Base-by-base conservation (phyloP, 2,329 filamentous ascomycete species). In the Fusarium virguliforme region DNA sequence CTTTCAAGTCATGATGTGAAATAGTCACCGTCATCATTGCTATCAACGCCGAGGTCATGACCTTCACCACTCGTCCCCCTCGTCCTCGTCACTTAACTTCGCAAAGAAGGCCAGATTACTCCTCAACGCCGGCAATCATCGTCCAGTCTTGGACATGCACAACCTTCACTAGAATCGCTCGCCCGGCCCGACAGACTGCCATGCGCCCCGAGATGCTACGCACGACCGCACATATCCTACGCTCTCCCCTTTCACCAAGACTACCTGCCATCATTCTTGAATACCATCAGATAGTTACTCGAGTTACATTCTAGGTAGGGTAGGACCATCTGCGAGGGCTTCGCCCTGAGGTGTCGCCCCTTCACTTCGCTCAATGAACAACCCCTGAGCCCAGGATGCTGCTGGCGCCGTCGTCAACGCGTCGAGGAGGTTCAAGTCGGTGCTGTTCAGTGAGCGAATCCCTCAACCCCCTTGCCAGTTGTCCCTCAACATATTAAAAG, bases 241-340 rank as follows among this genome's bases (percentile, higher is more conserved):
- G 67, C 66, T 70, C 46, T 58, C 62, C 60, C 62, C 70, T 68
- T 69, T 76, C 73, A 75, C 68, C 70, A 72, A 70, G 34, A 68
- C 71, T 70, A 64, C 73, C 73, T 67, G 60, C 73, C 74, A 60
- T 74, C 67, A 55, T 63, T 76, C 71, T 68, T 74, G 55, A 66
- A 68, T 72, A 71, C 73, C 74, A 64, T 76, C 74, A 69, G 57
- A 77, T 77, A 71, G 74, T 73, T 75, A 77, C 73, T 77, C 75
- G 66, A 76, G 62, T 76, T 77, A 77, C 75, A 77, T 74, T 77
- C 75, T 77, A 77, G 73, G 67, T 74, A 76, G 71, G 69, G 57
- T 65, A 68, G 54, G 66, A 66, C 71, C 65, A 66, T 67, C 64
- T 54, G 65, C 55, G 59, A 65, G 64, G 57, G 67, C 50, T 54